Evolutionary conservation across 352 stramenopile species (phyloP).

Genomic region (Pythium chondricola): DNA sequence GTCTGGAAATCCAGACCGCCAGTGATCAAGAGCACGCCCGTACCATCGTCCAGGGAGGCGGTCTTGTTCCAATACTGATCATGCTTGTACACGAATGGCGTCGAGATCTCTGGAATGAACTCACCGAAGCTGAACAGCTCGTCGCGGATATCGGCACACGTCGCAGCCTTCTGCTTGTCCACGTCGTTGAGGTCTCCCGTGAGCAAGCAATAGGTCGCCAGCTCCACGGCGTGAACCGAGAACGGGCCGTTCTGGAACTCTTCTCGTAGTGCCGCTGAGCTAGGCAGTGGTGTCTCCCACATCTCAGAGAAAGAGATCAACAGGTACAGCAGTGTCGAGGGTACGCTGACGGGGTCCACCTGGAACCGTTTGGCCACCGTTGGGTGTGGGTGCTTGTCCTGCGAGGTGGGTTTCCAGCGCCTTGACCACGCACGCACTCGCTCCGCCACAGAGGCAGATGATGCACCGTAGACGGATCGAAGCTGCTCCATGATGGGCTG

Average conservation of each 20-base stretch:
- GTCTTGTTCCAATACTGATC: conserved; percentile 33
- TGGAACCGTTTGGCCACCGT: not conserved
- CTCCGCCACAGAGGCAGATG: not conserved
- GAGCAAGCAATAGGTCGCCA: conserved; percentile 24
- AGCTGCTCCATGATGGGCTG: conserved; percentile 8
- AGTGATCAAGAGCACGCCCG: conserved; percentile 36
- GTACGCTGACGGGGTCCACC: not conserved
- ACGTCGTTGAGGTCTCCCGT: conserved; percentile 17
- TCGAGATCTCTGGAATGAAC: conserved; percentile 1
- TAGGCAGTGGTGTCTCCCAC: conserved; percentile 19
- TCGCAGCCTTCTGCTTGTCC: conserved; percentile 9
- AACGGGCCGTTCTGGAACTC: conserved; percentile 12
- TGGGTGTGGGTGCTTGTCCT: not conserved
- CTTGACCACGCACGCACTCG: too few relatives aligned
- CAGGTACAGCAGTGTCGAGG: conserved; percentile 26
- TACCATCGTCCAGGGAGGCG: conserved; percentile 20
- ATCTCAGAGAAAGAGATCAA: conserved; percentile 33
- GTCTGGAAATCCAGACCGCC: conserved; percentile 39
- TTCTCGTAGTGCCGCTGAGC: not conserved
- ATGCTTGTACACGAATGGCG: conserved; percentile 21
- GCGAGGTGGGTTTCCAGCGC: not conserved
- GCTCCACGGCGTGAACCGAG: conserved; percentile 5
- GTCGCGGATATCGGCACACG: conserved; percentile 5
- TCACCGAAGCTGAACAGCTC: not conserved
- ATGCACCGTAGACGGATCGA: conserved; percentile 1